A percentile compares a stretch with the other conserved stretches of the same genome.
These are phyloP conservation scores for Fusarium tanahbumbuense DNA, from an alignment of 2,329 filamentous ascomycete genomes.

Conservation along the genomic window DNA sequence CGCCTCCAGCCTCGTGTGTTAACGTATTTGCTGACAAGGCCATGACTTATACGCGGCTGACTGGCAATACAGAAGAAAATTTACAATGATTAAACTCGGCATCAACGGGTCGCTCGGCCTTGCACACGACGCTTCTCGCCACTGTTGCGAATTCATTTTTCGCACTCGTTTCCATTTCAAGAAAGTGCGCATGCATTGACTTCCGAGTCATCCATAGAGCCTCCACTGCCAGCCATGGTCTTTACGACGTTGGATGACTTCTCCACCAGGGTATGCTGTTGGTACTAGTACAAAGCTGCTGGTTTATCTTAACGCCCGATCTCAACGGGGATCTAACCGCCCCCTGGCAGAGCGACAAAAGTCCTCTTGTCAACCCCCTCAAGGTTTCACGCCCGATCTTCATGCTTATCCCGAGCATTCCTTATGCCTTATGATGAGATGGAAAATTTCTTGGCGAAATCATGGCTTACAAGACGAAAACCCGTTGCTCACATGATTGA, in stretches of 20 bases:
- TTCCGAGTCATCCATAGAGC: conserved; percentile 1
- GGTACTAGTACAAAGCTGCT: background rate
- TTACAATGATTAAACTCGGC: background rate
- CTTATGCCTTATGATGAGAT: background rate
- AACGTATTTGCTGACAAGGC: conserved; percentile 33
- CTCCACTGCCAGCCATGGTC: background rate
- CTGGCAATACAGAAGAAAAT: background rate
- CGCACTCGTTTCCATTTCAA: conserved; percentile 14
- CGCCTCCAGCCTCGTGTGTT: conserved; percentile 24
- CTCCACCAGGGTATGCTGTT: background rate
- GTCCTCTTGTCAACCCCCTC: background rate
- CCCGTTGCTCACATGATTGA: conserved; percentile 24
- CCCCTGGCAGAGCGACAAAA: conserved; percentile 10
- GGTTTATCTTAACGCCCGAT: conserved; percentile 30
- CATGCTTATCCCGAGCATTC: conserved; percentile 7
- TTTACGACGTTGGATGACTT: conserved; percentile 23
- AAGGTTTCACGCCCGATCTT: conserved; percentile 9
- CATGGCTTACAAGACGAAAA: background rate
- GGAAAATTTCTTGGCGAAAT: background rate
- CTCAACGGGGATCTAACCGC: conserved; percentile 19
- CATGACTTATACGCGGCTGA: conserved; percentile 30
- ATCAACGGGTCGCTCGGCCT: conserved; percentile 28
- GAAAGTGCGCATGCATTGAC: background rate
- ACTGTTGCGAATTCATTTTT: conserved; percentile 13
- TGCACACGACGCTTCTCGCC: conserved; percentile 34